Conservation (phyloP, 371 early-diverging fungal species). For the Rhizopus sp. region DNA sequence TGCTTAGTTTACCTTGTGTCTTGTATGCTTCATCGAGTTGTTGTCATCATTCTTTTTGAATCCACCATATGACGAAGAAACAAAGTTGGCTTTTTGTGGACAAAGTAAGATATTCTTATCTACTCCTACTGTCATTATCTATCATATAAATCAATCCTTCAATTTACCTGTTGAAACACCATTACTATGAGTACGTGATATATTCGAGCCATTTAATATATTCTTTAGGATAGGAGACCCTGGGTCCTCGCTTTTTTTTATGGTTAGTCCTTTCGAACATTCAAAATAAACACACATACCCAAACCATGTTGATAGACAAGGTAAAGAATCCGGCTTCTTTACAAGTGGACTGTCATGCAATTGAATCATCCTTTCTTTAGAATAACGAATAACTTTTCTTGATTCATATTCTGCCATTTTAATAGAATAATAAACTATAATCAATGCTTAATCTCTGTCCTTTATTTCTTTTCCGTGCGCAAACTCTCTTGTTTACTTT, state of each 20-base stretch:
- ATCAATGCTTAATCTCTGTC: not conserved
- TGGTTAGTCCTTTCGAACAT: not conserved
- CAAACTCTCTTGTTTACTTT: no score
- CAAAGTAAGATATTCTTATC: constrained; percentile 57
- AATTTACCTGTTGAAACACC: constrained; percentile 19
- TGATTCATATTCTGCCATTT: constrained; percentile 1
- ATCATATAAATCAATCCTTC: not conserved
- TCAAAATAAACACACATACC: constrained; percentile 29
- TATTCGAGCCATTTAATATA: constrained; percentile 35
- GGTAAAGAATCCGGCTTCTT: constrained; percentile 50
- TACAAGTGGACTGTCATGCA: constrained; percentile 56
- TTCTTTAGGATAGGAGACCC: constrained; percentile 38
- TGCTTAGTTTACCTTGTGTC: constrained; percentile 3
- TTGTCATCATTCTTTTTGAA: constrained; percentile 51
- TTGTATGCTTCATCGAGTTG: constrained; percentile 2
- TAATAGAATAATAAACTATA: not conserved
- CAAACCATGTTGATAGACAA: constrained; percentile 51
- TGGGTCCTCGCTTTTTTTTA: constrained; percentile 31
- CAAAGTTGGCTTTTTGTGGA: constrained; percentile 63
- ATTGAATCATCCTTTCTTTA: constrained; percentile 43
- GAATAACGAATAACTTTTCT: constrained; percentile 45
- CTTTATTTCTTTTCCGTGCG: no score
- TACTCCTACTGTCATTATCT: constrained; percentile 5
- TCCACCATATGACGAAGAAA: constrained; percentile 54
- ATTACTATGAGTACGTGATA: constrained; percentile 27